A percentile compares a stretch with the other conserved stretches of the same genome.
phyloP scores from a whole-genome alignment of 228 moss, liverwort and hornwort species.

The Sphagnum magellanicum region DNA sequence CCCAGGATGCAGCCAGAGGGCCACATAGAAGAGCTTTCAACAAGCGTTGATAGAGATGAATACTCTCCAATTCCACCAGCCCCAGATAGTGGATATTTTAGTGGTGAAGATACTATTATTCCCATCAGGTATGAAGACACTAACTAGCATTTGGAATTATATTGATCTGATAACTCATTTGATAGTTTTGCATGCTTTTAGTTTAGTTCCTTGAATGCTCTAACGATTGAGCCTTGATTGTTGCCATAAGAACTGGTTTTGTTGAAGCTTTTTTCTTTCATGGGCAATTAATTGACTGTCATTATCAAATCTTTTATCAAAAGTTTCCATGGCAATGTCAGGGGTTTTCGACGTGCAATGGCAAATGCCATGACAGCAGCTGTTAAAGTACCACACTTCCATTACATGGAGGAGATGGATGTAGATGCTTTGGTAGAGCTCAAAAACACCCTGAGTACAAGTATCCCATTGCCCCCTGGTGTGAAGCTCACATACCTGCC shows the following conservation, averaged over 20 bases:
- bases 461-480: conserved; percentile 44
- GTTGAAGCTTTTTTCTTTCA: too few species aligned
- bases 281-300: too few species aligned
- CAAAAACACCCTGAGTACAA: conserved; percentile 38
- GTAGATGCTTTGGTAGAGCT: conserved; percentile 57
- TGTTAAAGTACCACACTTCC: conserved; percentile 73
- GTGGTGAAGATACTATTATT: conserved; percentile 53
- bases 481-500: conserved; percentile 80
- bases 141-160: not conserved
- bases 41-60: conserved; percentile 11
- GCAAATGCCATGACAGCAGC: conserved; percentile 91
- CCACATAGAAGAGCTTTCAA: not conserved
- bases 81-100: conserved; percentile 24
- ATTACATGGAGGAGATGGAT: conserved; percentile 83
- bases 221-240: too few species aligned
- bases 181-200: too few species aligned
- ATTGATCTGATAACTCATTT: not conserved
- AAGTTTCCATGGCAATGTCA: conserved; percentile 10
- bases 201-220: too few species aligned
- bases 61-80: conserved; percentile 26
- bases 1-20: conserved; percentile 12
- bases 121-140: conserved; percentile 53
- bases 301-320: too few species aligned
- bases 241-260: too few species aligned
- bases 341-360: conserved; percentile 84